Evolutionary conservation across 2,329 filamentous ascomycete species (phyloP), one percentile per base, ranked within the genome.

Genomic region (Sarocladium brachiariae): DNA sequence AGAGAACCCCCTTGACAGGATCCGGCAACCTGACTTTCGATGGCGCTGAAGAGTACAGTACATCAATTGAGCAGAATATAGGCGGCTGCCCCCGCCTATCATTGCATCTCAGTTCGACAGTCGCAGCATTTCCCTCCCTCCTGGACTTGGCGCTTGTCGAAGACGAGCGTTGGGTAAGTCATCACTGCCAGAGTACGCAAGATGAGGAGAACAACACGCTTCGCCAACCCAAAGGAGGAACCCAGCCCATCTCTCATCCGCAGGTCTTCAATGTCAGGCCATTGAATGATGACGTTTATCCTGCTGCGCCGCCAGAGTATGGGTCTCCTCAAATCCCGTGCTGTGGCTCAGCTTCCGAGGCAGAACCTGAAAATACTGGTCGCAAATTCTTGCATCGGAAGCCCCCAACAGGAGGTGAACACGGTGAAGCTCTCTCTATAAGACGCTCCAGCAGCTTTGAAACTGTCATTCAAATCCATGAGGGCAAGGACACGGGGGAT

Each of bases 21-120:
- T 49, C 52, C 33, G 54, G 45, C 30, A 46, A 35, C 9, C 7
- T n/a, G 25, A 5, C 10, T n/a, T 19, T 18, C n/a, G 30, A 18
- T 4, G 6, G 14, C 4, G 10, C 19, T 16, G 19, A 6, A 24
- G 23, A 35, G 6, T n/a, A n/a, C n/a, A n/a, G n/a, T n/a, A n/a
- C n/a, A n/a, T 11, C 13, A n/a, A 37, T 8, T 7, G 8, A 24
- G 31, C 30, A 3, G 9, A 4, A 4, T 13, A 4, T 8, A 18
- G 27, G 43, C 11, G 25, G 45, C 18, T 52, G 51, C 24, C 51
- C 51, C 16, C 51, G 51, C 7, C 30, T 52, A 11, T 52, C 51
- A 7, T 23, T 52, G 18, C 35, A 52, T 33, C 46, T 52, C 7
- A 46, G 46, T 8, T 23, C 45, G 2, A 45, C 27, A 18, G 31